A percentile compares a stretch with the other conserved stretches of the same genome.
phyloP scores from a whole-genome alignment of 2,329 filamentous ascomycete species.

The Diplodia seriata region DNA sequence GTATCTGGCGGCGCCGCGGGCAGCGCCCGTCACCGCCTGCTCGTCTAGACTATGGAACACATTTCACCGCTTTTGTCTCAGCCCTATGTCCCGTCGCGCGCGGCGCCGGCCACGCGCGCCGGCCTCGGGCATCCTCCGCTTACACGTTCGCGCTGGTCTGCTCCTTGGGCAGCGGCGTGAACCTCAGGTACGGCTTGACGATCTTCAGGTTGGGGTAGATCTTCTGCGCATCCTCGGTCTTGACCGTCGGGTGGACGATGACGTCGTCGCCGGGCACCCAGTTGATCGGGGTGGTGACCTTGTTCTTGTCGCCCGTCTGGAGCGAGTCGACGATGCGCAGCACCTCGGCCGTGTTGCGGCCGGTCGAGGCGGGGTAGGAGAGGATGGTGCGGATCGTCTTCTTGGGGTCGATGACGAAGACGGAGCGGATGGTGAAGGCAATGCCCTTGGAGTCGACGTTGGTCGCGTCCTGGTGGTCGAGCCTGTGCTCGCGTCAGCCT shows the following conservation, averaged over 20 bases:
- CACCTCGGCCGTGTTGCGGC: slow-evolving; percentile 66
- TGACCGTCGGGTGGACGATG: slow-evolving; percentile 84
- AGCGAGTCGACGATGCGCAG: slow-evolving; percentile 65
- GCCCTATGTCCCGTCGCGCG: slow-evolving; percentile 5
- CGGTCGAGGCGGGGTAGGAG: slow-evolving; percentile 86
- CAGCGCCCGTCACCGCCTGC: slow-evolving; percentile 37
- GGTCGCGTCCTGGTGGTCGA: slow-evolving; percentile 63
- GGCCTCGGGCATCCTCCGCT: background rate
- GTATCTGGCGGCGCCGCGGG: slow-evolving; percentile 40
- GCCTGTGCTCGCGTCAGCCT: slow-evolving; percentile 35
- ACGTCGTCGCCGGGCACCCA: slow-evolving; percentile 90
- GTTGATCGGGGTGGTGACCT: slow-evolving; percentile 87
- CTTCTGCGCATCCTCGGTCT: slow-evolving; percentile 83
- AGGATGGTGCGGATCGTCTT: slow-evolving; percentile 95
- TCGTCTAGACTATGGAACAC: slow-evolving; percentile 22
- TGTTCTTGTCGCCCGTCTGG: slow-evolving; percentile 80
- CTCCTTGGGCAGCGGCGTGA: slow-evolving; percentile 65
- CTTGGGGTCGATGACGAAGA: slow-evolving; percentile 92
- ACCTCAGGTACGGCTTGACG: slow-evolving; percentile 74
- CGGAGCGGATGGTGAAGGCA: slow-evolving; percentile 91
- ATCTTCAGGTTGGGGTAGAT: slow-evolving; percentile 78
- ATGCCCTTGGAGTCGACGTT: slow-evolving; percentile 67
- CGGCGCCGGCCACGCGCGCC: background rate
- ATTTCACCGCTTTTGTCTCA: slow-evolving; percentile 27
- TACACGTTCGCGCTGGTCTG: slow-evolving; percentile 44